phyloP scores from a whole-genome alignment of 306 rosid genomes.

The Pachyrhizus erosus region DNA sequence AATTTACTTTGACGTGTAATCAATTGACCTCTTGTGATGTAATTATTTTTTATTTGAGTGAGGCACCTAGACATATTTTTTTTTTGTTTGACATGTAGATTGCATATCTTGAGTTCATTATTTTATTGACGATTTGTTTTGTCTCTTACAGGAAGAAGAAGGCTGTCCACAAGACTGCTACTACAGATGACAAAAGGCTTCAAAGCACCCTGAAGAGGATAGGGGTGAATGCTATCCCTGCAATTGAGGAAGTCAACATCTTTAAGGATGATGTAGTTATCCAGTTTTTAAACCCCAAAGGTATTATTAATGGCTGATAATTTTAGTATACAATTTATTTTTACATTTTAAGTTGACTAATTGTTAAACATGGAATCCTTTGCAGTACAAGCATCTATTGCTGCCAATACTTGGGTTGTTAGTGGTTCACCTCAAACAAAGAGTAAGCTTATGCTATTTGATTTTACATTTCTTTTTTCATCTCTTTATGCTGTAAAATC shows the following conservation, averaged over 20 bases:
- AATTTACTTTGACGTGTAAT: background rate
- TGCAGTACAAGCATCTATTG: constrained; percentile 94
- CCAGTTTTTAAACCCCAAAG: constrained; percentile 85
- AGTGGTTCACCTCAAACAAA: constrained; percentile 92
- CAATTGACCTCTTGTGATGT: background rate
- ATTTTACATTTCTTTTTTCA: background rate
- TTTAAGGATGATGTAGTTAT: constrained; percentile 92
- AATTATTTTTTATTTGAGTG: background rate
- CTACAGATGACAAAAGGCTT: constrained; percentile 90
- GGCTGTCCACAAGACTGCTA: constrained; percentile 94
- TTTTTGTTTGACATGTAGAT: background rate
- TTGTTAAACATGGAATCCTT: background rate
- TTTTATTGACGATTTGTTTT: background rate
- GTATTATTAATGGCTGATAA: constrained; percentile 37
- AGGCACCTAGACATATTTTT: background rate
- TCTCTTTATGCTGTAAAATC: background rate
- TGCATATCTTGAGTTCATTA: background rate
- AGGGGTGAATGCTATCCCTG: constrained; percentile 93
- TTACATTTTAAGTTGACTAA: background rate
- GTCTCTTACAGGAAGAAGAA: constrained; percentile 78
- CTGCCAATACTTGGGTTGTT: constrained; percentile 98
- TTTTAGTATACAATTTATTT: background rate
- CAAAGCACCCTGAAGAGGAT: constrained; percentile 94
- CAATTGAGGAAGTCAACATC: constrained; percentile 90
- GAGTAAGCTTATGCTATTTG: constrained; percentile 64